These are phyloP conservation scores for Trichoderma erinaceum DNA, from an alignment of 495 filamentous ascomycete genomes.

Conservation along the genomic window DNA sequence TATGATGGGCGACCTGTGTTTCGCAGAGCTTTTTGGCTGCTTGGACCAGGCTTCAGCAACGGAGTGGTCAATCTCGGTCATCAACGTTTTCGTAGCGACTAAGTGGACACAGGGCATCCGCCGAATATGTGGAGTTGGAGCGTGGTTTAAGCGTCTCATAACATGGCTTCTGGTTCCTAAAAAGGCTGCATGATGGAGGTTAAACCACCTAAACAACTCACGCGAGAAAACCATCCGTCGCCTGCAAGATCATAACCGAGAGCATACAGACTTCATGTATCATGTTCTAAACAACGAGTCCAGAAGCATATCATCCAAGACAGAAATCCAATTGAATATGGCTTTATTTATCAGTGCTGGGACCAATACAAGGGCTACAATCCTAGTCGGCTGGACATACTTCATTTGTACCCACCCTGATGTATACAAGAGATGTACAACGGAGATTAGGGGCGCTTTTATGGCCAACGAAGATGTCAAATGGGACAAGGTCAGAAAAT, in stretches of 20 bases:
- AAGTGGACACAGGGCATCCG: slow-evolving; percentile 23
- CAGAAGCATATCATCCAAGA: slow-evolving; percentile 18
- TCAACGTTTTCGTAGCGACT: slow-evolving; percentile 18
- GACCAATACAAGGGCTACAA: slow-evolving; percentile 22
- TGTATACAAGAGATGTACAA: slow-evolving; percentile 16
- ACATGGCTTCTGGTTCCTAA: slow-evolving; percentile 18
- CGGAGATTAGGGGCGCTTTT: slow-evolving; percentile 19
- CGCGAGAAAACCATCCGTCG: slow-evolving; percentile 21
- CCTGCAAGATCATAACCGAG: slow-evolving; percentile 18
- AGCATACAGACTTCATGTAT: slow-evolving; percentile 26
- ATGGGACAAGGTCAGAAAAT: slow-evolving; percentile 18
- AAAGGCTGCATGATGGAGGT: slow-evolving; percentile 16
- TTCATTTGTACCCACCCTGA: slow-evolving; percentile 19
- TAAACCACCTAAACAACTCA: slow-evolving; percentile 21
- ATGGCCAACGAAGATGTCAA: slow-evolving; percentile 19
- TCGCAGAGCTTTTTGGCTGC: slow-evolving; percentile 54
- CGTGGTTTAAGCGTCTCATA: slow-evolving; percentile 22
- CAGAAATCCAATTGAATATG: slow-evolving; percentile 25
- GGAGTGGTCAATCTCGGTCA: slow-evolving; percentile 24
- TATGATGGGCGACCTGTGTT: slow-evolving; percentile 55
- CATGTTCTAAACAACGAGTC: slow-evolving; percentile 23
- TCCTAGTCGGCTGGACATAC: slow-evolving; percentile 19
- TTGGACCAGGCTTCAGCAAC: slow-evolving; percentile 30
- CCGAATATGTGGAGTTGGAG: slow-evolving; percentile 22
- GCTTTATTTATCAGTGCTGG: slow-evolving; percentile 25